Conservation (phyloP, 352 stramenopile genomes). For the Pythium myriotylum region DNA sequence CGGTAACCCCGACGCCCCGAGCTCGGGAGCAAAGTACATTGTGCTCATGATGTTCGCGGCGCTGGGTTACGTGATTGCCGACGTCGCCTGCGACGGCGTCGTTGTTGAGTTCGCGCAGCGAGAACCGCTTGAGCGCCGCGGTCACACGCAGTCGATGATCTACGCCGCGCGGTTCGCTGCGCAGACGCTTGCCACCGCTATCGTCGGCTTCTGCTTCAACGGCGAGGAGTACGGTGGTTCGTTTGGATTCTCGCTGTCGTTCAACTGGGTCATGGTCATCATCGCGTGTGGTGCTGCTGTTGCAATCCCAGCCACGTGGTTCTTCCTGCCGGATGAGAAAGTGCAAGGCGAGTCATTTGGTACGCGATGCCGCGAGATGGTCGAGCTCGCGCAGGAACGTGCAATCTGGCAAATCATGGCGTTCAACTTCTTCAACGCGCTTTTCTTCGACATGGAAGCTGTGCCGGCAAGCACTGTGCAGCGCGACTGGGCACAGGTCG, state of each 20-base stretch:
- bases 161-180: conserved; percentile 29
- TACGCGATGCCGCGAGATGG: conserved; percentile 4
- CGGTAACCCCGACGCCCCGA: conserved; percentile 17
- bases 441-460: conserved; percentile 24
- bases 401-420: conserved; percentile 26
- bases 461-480: conserved; percentile 17
- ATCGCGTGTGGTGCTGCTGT: conserved; percentile 5
- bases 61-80: conserved; percentile 56
- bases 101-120: conserved; percentile 36
- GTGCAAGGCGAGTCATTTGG: neutral
- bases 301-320: conserved; percentile 19
- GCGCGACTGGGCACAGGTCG: conserved; percentile 27
- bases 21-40: conserved; percentile 29
- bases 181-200: conserved; percentile 5
- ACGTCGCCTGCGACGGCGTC: conserved; percentile 54
- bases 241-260: conserved; percentile 26
- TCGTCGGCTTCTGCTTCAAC: conserved; percentile 29
- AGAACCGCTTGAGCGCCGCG: conserved; percentile 26
- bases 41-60: conserved; percentile 47
- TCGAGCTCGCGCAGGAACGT: conserved; percentile 21
- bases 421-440: conserved; percentile 24
- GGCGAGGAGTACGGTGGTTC: conserved; percentile 25
- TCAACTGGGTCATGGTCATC: conserved; percentile 28
- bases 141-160: conserved; percentile 34
- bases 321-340: conserved; percentile 17